Base-by-base conservation (phyloP, 106 monocot genomes). In the Hemerocallis citrina region DNA sequence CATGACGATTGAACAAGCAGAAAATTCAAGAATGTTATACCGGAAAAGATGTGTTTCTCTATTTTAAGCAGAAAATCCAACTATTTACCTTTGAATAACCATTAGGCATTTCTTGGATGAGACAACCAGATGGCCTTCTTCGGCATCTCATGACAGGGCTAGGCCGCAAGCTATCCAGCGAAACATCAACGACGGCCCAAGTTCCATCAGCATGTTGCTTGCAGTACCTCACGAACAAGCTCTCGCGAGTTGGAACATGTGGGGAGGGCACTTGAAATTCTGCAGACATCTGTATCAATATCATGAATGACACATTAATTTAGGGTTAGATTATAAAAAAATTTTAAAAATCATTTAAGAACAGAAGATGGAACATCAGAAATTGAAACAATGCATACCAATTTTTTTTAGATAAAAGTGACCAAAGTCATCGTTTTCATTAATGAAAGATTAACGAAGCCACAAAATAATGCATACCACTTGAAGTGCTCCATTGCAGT, bases 31-130 rank as follows among this genome's bases (percentile, higher is more conserved):
- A n/a, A n/a, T n/a, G n/a, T n/a, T n/a, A n/a, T n/a, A n/a, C n/a
- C n/a, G n/a, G n/a, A n/a, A n/a, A n/a, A n/a, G n/a, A n/a, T n/a
- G n/a, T n/a, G n/a, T n/a, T n/a, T n/a, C n/a, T n/a, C n/a, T n/a
- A n/a, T n/a, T n/a, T n/a, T n/a, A n/a, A n/a, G n/a, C n/a, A n/a
- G n/a, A n/a, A n/a, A n/a, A n/a, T n/a, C n/a, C n/a, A n/a, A n/a
- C n/a, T 54, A 3, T 32, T 19, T 67, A 90, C 95, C 86, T 95
- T 95, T 0, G 95, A 95, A 51, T 95, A 95, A 3, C 95, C 95
- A 80, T 95, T 95, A 0, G 95, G 89, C 95, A 95, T 90, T 69
- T 95, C 95, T 77, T 84, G 80, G 50, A 95, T 95, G 3, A 95
- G 32, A 39, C 95, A 95, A 2, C 95, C 95, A 2, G 94, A 95